Evolutionary conservation across 1,139 yeast genomes (phyloP), one percentile per base, ranked within the genome.

Genomic region (Blastobotrys arbuscula): DNA sequence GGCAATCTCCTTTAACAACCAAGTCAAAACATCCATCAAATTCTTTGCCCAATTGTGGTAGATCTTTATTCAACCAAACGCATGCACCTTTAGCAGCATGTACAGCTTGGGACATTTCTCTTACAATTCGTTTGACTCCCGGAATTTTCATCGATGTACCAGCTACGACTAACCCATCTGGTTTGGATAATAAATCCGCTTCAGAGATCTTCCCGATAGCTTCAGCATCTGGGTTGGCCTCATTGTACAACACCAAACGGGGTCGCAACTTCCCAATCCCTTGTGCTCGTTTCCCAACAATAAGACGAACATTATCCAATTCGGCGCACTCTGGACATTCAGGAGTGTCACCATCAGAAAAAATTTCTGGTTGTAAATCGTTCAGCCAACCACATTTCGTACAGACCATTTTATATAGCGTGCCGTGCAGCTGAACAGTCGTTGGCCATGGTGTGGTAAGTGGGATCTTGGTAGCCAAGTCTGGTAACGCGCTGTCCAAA

Each of bases 111-210:
- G 89, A 78, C 66, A 88, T 70, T 53, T 81, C 83, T 56, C 79
- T 80, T 13, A 86, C 92, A 52, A 88, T 68, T 56, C 84, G 76
- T 62, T 82, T 77, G 12, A 88, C 95, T 0, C 96, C 96, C 15
- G 94, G 96, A 16, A 88, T 92, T 61, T 84, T 83, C 49, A 88
- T 69, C 1, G 95, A 82, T 0, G 96, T 88, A 1, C 96, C 96
- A 64, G 85, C 90, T 40, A 88, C 85, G 19, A 88, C 71, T 48
- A 88, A 69, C 59, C 89, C 79, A 62, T 88, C 96, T 2, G 53
- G 53, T 53, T 73, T 77, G 42, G 78, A 67, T 56, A 74, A 75
- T 46, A 86, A 64, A 64, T 88, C 96, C 6, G 74, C 68, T 52
- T 77, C 81, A 5, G 89, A 76, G 1, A 90, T 83, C 49, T 78